A percentile compares a stretch with the other conserved stretches of the same genome.
Evolutionary conservation across 2,329 filamentous ascomycete genomes (phyloP).

Genomic region (Trichophyton rubrum): DNA sequence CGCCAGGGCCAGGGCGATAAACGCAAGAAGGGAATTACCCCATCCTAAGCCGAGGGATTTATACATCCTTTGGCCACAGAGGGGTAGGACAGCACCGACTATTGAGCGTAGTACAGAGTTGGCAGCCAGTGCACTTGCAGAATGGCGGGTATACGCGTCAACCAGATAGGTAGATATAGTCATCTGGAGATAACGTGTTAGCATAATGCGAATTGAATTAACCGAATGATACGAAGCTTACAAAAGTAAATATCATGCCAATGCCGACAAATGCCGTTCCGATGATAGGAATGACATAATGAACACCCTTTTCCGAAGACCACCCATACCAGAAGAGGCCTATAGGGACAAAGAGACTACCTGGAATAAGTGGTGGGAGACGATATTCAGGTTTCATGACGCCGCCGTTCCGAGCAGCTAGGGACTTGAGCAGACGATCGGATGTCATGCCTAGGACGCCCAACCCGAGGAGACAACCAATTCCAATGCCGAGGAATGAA

Average conservation of each 20-base stretch:
- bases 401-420: conserved; percentile 25
- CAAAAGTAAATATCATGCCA: conserved; percentile 34
- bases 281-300: conserved; percentile 51
- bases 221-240: neutral
- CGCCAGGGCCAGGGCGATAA: conserved; percentile 42
- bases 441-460: conserved; percentile 25
- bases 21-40: conserved; percentile 44
- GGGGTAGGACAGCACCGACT: conserved; percentile 46
- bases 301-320: conserved; percentile 39
- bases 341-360: conserved; percentile 41
- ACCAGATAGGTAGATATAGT: conserved; percentile 52
- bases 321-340: conserved; percentile 49
- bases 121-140: conserved; percentile 41
- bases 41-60: conserved; percentile 35
- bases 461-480: conserved; percentile 31
- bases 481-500: conserved; percentile 38
- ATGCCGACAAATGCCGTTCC: conserved; percentile 44
- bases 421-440: conserved; percentile 22
- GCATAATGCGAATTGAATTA: neutral
- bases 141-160: conserved; percentile 38
- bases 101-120: conserved; percentile 45
- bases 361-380: conserved; percentile 44
- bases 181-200: conserved; percentile 37
- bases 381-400: conserved; percentile 35
- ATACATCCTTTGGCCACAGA: conserved; percentile 46